Evolutionary conservation across 1,284 basidiomycete genomes (phyloP).

Genomic region (Tylopilus sp.): DNA sequence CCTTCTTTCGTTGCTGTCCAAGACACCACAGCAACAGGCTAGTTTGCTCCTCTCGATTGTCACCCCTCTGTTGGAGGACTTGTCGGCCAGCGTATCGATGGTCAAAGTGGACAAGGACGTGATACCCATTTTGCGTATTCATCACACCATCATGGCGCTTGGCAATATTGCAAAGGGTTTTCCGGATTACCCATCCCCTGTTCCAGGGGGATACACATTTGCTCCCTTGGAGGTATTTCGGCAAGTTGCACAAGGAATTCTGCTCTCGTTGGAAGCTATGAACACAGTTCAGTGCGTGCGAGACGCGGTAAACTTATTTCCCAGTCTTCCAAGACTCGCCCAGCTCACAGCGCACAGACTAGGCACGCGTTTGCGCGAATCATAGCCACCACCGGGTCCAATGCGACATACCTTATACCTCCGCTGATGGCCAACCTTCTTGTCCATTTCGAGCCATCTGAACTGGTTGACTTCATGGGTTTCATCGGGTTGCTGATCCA

Average conservation of each 20-base stretch:
- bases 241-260: slow-evolving; percentile 84
- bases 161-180: slow-evolving; percentile 97
- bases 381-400: slow-evolving; percentile 83
- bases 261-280: slow-evolving; percentile 86
- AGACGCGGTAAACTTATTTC: slow-evolving; percentile 71
- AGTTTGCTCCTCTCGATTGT: slow-evolving; percentile 74
- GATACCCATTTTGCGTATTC: slow-evolving; percentile 81
- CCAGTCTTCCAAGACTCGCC: slow-evolving; percentile 1
- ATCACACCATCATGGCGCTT: slow-evolving; percentile 93
- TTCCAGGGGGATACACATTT: slow-evolving; percentile 63
- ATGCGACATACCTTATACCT: slow-evolving; percentile 79
- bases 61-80: slow-evolving; percentile 76
- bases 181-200: slow-evolving; percentile 76
- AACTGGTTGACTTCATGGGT: slow-evolving; percentile 93
- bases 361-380: slow-evolving; percentile 93
- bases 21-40: slow-evolving; percentile 68
- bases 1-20: slow-evolving; percentile 75
- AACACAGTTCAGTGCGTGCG: slow-evolving; percentile 85
- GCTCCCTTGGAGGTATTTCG: slow-evolving; percentile 83
- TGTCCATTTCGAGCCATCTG: slow-evolving; percentile 86
- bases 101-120: slow-evolving; percentile 58
- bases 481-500: slow-evolving; percentile 92
- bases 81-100: slow-evolving; percentile 66
- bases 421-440: slow-evolving; percentile 86
- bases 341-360: slow-evolving; percentile 49